Base-by-base conservation (phyloP, 2,329 filamentous ascomycete species). In the Sclerotiophoma versabilis region DNA sequence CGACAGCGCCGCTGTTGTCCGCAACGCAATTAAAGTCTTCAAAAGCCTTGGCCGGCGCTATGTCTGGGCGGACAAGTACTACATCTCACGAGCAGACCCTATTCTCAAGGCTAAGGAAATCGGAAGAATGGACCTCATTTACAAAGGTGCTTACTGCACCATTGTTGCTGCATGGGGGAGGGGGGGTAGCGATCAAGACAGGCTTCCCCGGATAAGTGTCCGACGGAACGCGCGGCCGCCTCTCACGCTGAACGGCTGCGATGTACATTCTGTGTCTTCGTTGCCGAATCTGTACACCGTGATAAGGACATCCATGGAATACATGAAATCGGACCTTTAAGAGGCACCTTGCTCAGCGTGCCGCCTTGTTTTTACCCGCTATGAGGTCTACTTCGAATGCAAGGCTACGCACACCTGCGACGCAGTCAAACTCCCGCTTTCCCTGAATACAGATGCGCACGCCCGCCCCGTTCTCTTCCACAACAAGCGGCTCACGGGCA, bases 371-470 rank as follows among this genome's bases (percentile, higher is more conserved):
- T 63, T 63, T 36, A 63, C 52, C n/a, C 26, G 32, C 5, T 22
- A 57, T 14, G 54, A 59, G 11, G 33, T 63, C 6, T 61, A 63
- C 33, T 61, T 59, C 36, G 51, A 60, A 45, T 63, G 60, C 51
- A 49, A 57, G 32, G 26, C 36, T 17, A 54, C 48, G 44, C 55
- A 58, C 34, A 43, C 48, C 15, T 51, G 34, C 29, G 58, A 63
- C 34, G 44, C 49, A 34, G 39, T 58, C 10, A 34, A 58, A 15
- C 20, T 48, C 2, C 46, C 57, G 15, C 26, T 60, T 4, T 32
- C 46, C 22, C 25, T 51, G 2, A 29, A 49, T 17, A 26, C 46
- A 11, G 42, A 36, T 23, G 33, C 32, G 22, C 36, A 47, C 41
- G 41, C 41, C 10, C 41, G 49, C 17, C 42, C 48, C 1, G 43